Evolutionary conservation across 352 stramenopile genomes (phyloP).

Genomic region (Globisporangium abappressorium): DNA sequence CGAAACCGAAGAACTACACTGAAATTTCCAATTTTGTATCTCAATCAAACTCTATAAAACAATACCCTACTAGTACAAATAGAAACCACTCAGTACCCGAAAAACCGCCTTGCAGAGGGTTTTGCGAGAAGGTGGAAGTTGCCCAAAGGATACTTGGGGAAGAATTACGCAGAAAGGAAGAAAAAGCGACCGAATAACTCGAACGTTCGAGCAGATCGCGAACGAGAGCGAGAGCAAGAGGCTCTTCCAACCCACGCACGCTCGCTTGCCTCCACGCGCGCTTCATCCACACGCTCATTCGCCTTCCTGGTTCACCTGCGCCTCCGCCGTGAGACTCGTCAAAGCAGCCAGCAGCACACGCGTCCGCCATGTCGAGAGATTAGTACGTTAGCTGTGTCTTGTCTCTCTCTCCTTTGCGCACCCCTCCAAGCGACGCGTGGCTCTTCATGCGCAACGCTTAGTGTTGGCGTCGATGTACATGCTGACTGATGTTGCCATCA

Average conservation of each 20-base stretch:
- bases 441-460: background rate
- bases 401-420: background rate
- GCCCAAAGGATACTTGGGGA: conserved; percentile 5
- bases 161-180: conserved; percentile 5
- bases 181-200: conserved; percentile 4
- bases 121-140: conserved; percentile 12
- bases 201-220: conserved; percentile 3
- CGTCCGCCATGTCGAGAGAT: conserved; percentile 65
- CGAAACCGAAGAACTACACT: background rate
- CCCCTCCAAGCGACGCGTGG: conserved; percentile 16
- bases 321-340: background rate
- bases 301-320: background rate
- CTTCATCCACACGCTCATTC: background rate
- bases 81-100: background rate
- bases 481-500: conserved; percentile 10
- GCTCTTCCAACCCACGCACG: conserved; percentile 2
- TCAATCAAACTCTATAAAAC: background rate
- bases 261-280: background rate
- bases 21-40: background rate
- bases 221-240: conserved; percentile 3
- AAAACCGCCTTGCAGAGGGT: conserved; percentile 1
- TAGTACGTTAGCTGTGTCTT: conserved; percentile 41
- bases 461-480: background rate
- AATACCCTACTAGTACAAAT: conserved; percentile 1
- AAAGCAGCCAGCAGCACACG: background rate